Evolutionary conservation across 495 filamentous ascomycete genomes (phyloP), one percentile per base, ranked within the genome.

Genomic region (Usnea hakonensis): DNA sequence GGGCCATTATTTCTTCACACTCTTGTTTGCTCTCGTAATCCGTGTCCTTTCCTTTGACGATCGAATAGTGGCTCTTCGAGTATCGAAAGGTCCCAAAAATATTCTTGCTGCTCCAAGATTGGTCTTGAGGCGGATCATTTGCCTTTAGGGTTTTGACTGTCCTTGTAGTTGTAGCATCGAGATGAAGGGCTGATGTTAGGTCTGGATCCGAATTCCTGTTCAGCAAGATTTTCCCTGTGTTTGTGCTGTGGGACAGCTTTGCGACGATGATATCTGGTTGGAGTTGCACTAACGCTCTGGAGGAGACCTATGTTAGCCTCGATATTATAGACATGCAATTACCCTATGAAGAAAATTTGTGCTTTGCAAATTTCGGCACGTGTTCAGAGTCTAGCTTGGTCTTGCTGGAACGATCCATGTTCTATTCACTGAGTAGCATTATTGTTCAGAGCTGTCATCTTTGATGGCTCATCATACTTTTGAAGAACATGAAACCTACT

Each of bases 221-320:
- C 1, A 23, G 35, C 16, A n/a, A 3, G 30, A 30, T 13, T 7
- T 13, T 11, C 9, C 30, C 9, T 21, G 23, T 17, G 1, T 0
- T 11, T 14, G 36, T 28, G 17, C 55, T 13, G 32, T 16, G 37
- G 26, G 57, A 11, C 16, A 60, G 33, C 23, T 36, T 60, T 14
- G 23, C 35, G 16, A 43, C 19, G 9, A 58, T 58, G 13, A 58
- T 58, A 23, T 46, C 40, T 6, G 57, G 57, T 58, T 58, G 57
- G 19, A 58, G 57, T 4, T 28, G 37, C n/a, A 58, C 13, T 33
- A 58, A 30, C 23, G 26, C 26, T n/a, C 57, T 58, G n/a, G n/a
- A n/a, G n/a, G n/a, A n/a, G n/a, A n/a, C n/a, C n/a, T n/a, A n/a
- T n/a, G n/a, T n/a, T n/a, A n/a, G n/a, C n/a, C n/a, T n/a, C n/a